Base-by-base conservation (phyloP, 176 grass and related monocot species). In the Musa itinerans region DNA sequence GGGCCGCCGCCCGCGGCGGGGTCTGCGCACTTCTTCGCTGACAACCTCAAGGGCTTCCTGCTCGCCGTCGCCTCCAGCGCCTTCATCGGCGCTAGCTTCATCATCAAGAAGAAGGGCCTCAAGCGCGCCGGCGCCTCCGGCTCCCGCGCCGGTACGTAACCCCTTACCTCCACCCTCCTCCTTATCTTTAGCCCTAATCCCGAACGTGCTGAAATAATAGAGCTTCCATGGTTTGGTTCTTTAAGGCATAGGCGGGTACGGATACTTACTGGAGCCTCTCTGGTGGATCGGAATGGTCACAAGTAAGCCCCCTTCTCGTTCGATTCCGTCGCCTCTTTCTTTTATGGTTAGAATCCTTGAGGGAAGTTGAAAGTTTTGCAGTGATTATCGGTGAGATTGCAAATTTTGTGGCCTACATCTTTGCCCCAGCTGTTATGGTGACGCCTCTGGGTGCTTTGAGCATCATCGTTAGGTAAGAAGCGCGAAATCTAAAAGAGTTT, bases 11-110 rank as follows among this genome's bases (percentile, higher is more conserved):
- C 67, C 73, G 65, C 76, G 71, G 85, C 71, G 83, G 88, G 76
- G 81, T 89, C 78, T 13, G 8, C 5, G 8, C 49, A 72, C 9
- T 19, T 72, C 22, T 91, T 99, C 81, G 81, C 61, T 61, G 95
- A 92, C 62, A 94, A 99, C 81, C 86, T 99, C 68, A 92, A 81
- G 81, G 95, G 95, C 69, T 79, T 89, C 58, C 79, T 94, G 71
- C 88, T 99, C 83, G 86, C 95, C 61, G 74, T 94, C 65, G 86
- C 83, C 76, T 99, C 95, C 55, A 94, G 88, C 76, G 88, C 88
- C 69, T 99, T 99, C 86, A 91, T 99, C 82, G 90, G 95, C n/a
- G 95, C 89, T 71, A 99, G 95, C 82, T 99, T 99, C 86, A 91
- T 99, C 84, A 83, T 99, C 82, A 94, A 99, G 88, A 89, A 99